Evolutionary conservation across 2,329 filamentous ascomycete genomes (phyloP), one percentile per base, ranked within the genome.

Genomic region (Paraconiothyrium brasiliense): DNA sequence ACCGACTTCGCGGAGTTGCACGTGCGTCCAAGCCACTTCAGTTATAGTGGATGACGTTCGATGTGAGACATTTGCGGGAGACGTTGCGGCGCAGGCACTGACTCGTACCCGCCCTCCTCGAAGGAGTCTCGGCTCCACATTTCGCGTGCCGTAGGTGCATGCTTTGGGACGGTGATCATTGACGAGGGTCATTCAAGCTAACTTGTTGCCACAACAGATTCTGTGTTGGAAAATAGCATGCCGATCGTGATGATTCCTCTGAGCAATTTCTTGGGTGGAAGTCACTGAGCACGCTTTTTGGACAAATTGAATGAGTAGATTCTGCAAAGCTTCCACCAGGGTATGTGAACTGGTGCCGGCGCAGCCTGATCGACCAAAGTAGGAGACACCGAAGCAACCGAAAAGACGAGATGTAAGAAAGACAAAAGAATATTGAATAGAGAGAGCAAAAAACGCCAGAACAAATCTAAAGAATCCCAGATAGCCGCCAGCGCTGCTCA

Each of bases 141-240:
- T 41, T 50, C 57, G 49, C 46, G 39, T 55, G 27, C 24, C 16
- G 48, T 54, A 30, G 22, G 43, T 48, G 30, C 41, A 43, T 44
- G 43, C 39, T 35, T 47, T 14, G 24, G 35, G 34, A 24, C 20
- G 37, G 20, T 41, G 37, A 50, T 37, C 48, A 39, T 35, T 54
- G 30, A 52, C 35, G 32, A 54, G 37, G 47, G 20, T 32, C 7
- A 24, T 20, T 32, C 24, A 50, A 3, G 50, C 59, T 62, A 54
- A 59, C 54, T n/a, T 57, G 11, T 27, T 47, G 14, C n/a, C 47
- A 16, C 54, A 39, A 52, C 58, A 72, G 70, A 35, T 72, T 72
- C 54, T 72, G 70, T 30, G 70, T 72, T 34, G 70, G 70, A 16
- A 72, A 72, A 60, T 71, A 55, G 37, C 14, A 32, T n/a, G 30